These are phyloP conservation scores for Trypethelium eluteriae DNA, from an alignment of 495 filamentous ascomycete species.

Conservation along the genomic window DNA sequence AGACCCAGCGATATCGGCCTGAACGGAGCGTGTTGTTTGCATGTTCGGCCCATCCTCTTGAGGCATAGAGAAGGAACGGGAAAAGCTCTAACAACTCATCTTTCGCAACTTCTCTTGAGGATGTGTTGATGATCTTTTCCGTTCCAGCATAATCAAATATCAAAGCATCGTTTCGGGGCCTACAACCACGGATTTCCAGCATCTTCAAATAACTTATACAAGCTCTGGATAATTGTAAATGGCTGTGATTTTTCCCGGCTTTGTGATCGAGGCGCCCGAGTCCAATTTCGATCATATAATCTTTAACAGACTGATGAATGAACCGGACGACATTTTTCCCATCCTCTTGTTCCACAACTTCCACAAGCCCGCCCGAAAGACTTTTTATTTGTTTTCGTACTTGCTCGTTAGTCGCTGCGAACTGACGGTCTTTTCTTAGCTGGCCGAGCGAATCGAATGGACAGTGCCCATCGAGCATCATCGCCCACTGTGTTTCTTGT, in stretches of 20 bases:
- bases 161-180: constrained; percentile 5
- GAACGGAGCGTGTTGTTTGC: background rate
- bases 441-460: constrained; percentile 26
- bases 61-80: background rate
- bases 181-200: constrained; percentile 1
- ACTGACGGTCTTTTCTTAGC: constrained; percentile 38
- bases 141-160: constrained; percentile 19
- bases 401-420: background rate
- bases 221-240: constrained; percentile 17
- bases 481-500: background rate
- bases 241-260: background rate
- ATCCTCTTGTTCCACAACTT: constrained; percentile 26
- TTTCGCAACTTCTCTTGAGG: background rate
- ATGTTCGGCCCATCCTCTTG: background rate
- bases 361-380: constrained; percentile 36
- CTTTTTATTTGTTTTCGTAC: constrained; percentile 30
- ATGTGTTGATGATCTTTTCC: background rate
- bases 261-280: constrained; percentile 17
- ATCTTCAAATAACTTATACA: constrained; percentile 20
- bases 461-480: background rate
- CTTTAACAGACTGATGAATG: constrained; percentile 40
- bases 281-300: constrained; percentile 32
- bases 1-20: background rate
- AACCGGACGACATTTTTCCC: constrained; percentile 33
- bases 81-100: background rate